Evolutionary conservation across 139 green algal genomes (phyloP), one percentile per base, ranked within the genome.

Genomic region (Desmodesmus armatus): DNA sequence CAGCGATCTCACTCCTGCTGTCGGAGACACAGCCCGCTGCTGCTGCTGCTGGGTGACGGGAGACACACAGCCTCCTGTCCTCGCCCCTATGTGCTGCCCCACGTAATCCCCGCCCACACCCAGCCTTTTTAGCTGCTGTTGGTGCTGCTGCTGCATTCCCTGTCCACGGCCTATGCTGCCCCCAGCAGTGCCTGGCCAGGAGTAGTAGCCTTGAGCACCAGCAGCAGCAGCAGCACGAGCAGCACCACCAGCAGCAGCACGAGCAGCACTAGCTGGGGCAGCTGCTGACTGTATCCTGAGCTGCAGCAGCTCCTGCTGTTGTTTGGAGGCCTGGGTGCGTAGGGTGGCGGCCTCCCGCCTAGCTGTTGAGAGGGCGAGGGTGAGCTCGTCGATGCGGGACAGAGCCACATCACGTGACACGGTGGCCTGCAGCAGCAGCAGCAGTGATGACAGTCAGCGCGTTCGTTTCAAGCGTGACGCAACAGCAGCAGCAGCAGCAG

Each of bases 281-380:
- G 58, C 9, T 33, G 27, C 31, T 25, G 9, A 25, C 27, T 66
- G 58, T 27, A 66, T 25, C 58, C 33, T 80, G 47, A 80, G 44
- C 25, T 80, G 72, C 29, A 80, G 43, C 9, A 80, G 43, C 13
- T 80, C 72, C 40, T 80, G 72, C 47, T 80, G 72, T 19, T 65
- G 44, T 11, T 47, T 19, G 13, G 47, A 7, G 9, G 66, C 29
- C 31, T 65, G 47, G 44, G 15, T 66, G 44, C 47, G 44, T 17
- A 80, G 47, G 13, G 72, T 47, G 65, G 72, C 35, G 7, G 44
- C 29, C n/a, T 80, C 72, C 27, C 72, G 65, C 4, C 67, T 35
- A 19, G 67, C 67, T 31, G 67, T 37, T 49, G 43, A 49, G n/a
- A 80, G 47, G 29, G 29, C 55, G 7, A 80, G 13, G 17, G 11